Base-by-base conservation (phyloP, 2,329 filamentous ascomycete genomes). In the Corniculantispora saksenae region DNA sequence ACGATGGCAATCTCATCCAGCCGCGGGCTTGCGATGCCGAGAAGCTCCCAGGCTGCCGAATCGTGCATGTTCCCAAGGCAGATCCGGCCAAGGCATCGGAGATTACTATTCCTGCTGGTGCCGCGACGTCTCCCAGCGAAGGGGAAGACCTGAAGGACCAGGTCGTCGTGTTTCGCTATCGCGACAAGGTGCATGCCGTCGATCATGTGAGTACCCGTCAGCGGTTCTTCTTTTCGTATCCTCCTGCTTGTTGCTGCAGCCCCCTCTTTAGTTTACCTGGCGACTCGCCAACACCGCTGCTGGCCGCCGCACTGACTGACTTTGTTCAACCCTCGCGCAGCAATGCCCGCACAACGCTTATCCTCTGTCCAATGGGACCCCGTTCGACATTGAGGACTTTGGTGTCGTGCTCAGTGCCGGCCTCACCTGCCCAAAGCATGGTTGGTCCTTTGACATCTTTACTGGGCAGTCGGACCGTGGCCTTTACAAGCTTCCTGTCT, bases 381-480 rank as follows among this genome's bases (percentile, higher is more conserved):
- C 88, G 0, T 91, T 91, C 65, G 89, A 92, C 62, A 91, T 92
- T 69, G 89, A 92, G 69, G 89, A 92, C 66, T 92, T 91, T 72
- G 89, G 89, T 0, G 77, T 90, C 2, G 79, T 83, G 5, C 73
- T 90, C 8, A 89, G 86, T 63, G 82, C 86, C 0, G 89, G 88
- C 0, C 77, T 92, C 3, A 84, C 82, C 0, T 92, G 89, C 72
- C 87, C 89, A 0, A 90, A 90, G 67, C 89, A 91, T 67, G 85
- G 81, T 5, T 92, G 89, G 89, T 89, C 87, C 0, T 92, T 91
- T 74, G 89, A 92, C 71, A 70, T 91, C 2, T 84, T 86, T 61
- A 85, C 88, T 0, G 89, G 89, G 0, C 79, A 79, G 69, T 82
- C 82, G 1, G 89, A 91, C 72, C 82, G 88, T 0, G 88, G 84